Evolutionary conservation across 495 filamentous ascomycete species (phyloP), one percentile per base, ranked within the genome.

Genomic region (Melanomma pulvis-pyrius): DNA sequence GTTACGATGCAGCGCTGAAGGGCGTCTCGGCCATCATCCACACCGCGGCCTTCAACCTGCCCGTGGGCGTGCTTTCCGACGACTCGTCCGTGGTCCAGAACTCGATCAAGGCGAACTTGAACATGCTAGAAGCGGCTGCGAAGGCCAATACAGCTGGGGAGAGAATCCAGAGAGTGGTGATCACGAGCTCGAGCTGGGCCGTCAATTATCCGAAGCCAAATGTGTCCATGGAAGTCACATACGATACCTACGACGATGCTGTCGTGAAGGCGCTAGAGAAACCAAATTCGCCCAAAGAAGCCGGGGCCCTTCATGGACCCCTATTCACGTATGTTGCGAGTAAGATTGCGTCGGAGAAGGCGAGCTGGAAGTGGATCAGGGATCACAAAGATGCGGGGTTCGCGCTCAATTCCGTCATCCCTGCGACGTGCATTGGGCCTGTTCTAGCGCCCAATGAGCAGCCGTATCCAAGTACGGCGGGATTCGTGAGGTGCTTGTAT

Each of bases 311-410:
- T n/a, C n/a, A n/a, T 11, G 1, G 48, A 17, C 28, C 6, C 5
- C 9, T 64, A 21, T 29, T 71, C n/a, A 79, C 84, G 2, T 86
- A 88, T 59, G 70, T 71, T 0, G 82, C 83, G 0, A 82, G 80
- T 64, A 88, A 89, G 63, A 79, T 77, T 0, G 77, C 79, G 21
- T 79, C 77, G 0, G 86, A 88, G 71, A 76, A 73, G 28, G 74
- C 76, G 4, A 67, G 82, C 5, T 87, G 82, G 83, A 74, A 79
- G 47, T 87, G 84, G 62, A 63, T 81, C 1, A 72, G 80, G 15
- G 75, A 81, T 44, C 49, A 83, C 17, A 74, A 79, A 30, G 79
- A 81, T 2, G 21, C 34, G 0, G 55, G 55, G 1, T 87, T 84
- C 61, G 74, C 62, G 1, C 75, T 86, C 59, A 84, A 84, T 41